Evolutionary conservation across 495 filamentous ascomycete genomes (phyloP).

Genomic region (Xylaria acuta): DNA sequence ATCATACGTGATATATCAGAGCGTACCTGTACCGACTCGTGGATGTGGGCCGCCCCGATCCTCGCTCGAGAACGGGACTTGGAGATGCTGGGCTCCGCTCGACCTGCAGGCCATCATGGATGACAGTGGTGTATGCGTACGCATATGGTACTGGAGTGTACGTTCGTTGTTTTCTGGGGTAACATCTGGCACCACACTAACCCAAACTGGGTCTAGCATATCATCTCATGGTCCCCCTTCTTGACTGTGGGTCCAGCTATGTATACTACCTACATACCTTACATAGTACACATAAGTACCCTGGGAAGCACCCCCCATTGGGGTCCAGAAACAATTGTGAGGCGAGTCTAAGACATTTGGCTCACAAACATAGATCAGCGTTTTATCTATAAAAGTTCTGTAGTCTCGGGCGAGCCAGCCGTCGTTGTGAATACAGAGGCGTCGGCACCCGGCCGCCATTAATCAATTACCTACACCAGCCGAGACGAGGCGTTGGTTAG

Average conservation of each 20-base stretch:
- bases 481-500: not conserved
- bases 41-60: too few relatives aligned
- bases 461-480: not conserved
- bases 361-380: not conserved
- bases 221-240: not conserved
- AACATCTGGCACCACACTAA: not conserved
- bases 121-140: not conserved
- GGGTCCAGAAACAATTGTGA: not conserved
- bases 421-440: not conserved
- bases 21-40: too few relatives aligned
- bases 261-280: not conserved
- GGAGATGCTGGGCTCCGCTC: not conserved
- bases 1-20: not conserved
- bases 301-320: not conserved
- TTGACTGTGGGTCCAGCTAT: not conserved
- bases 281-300: too few relatives aligned
- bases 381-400: not conserved
- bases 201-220: not conserved
- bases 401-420: not conserved
- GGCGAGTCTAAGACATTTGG: conserved; percentile 1
- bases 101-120: too few relatives aligned
- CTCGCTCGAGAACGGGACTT: not conserved
- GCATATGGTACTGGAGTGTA: too few relatives aligned
- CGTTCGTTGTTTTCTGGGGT: too few relatives aligned
- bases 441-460: not conserved